phyloP scores from a whole-genome alignment of 192 early-diverging fungal genomes.

The Coemansia sp. region DNA sequence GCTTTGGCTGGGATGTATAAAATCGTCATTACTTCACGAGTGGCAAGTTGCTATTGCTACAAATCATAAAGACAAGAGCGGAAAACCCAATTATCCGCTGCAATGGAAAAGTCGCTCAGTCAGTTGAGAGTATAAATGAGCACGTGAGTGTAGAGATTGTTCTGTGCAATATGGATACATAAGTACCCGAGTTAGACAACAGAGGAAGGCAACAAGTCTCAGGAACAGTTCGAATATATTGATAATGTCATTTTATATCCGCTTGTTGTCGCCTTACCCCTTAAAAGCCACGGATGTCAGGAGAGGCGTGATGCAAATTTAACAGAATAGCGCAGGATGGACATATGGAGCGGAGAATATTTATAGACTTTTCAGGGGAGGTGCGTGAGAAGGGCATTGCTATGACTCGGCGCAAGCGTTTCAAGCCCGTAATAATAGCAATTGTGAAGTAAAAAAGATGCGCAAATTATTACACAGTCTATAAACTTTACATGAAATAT shows the following conservation, averaged over 20 bases:
- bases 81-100: neutral
- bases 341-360: constrained; percentile 14
- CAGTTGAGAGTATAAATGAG: neutral
- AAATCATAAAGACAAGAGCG: neutral
- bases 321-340: neutral
- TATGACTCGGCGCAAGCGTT: neutral
- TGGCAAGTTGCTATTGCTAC: neutral
- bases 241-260: too few relatives aligned
- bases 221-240: neutral
- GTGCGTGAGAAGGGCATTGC: neutral
- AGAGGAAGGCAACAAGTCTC: neutral
- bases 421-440: neutral
- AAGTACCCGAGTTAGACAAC: neutral
- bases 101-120: neutral
- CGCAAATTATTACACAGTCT: neutral
- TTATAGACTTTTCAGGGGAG: neutral
- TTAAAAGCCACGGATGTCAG: too few relatives aligned
- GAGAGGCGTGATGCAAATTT: neutral
- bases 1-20: too few relatives aligned
- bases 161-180: neutral
- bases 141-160: neutral
- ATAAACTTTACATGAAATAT: neutral
- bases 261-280: too few relatives aligned
- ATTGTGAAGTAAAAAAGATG: neutral
- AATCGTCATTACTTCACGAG: too few relatives aligned